Base-by-base conservation (phyloP, 306 rosid species). In the Rosa multiflora region DNA sequence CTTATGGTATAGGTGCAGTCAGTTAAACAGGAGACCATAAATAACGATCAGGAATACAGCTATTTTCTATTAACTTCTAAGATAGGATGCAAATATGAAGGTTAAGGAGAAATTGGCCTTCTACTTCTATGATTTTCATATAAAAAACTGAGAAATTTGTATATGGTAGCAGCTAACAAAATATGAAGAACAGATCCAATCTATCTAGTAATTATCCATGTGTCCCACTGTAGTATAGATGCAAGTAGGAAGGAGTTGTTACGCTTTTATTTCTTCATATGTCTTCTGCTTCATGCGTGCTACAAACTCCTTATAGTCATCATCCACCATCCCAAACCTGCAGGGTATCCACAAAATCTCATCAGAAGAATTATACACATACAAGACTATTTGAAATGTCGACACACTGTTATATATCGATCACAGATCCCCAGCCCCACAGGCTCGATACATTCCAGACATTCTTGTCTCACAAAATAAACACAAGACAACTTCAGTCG, bases 271-370 rank as follows among this genome's bases (percentile, higher is more conserved):
- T 87, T 95, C 99, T 82, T 93, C 96, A 40, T 82, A 85, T 29
- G 99, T 89, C 90, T 95, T 95, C 86, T 32, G 35, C 35, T 93
- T 95, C 96, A 93, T 86, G 85, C 99, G 97, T 62, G 88, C 78
- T 55, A 88, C 76, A 84, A 91, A 95, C 84, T 95, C 98, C 85
- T 88, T 89, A 98, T 98, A 93, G 85, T 95, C 97, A 86, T 83
- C 91, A 77, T 95, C 89, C 78, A 96, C 99, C 67, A 90, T 90
- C 64, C 99, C 99, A 79, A 91, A 92, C 94, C 98, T 95, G 93
- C 81, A 87, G 85, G 74, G 72, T 32, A 73, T 74, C 79, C 70
- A 58, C 40, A 40, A 48, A 26, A 23, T 75, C 12, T 10, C 3
- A 8, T 59, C 69, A 67, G 48, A 39, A 8, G 40, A 39, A 66